phyloP scores from a whole-genome alignment of 768 basidiomycete species.

The Suillus bovinus region DNA sequence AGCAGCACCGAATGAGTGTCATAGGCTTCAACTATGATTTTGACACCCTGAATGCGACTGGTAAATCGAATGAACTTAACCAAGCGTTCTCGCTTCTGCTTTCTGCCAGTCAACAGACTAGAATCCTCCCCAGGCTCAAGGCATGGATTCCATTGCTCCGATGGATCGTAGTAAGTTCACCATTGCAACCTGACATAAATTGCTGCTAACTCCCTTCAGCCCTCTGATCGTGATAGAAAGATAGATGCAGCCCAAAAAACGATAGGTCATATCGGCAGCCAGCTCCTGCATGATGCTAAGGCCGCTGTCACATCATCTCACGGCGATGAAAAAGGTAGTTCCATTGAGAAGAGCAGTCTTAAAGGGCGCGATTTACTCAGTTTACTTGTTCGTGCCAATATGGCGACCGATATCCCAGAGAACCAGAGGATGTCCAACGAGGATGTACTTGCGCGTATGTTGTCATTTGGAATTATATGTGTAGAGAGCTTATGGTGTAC shows the following conservation, averaged over 20 bases:
- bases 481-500: background rate
- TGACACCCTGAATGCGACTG: constrained; percentile 27
- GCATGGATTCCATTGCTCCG: constrained; percentile 38
- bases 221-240: constrained; percentile 17
- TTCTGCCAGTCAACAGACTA: constrained; percentile 8
- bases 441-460: constrained; percentile 59
- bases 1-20: background rate
- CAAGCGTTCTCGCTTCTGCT: constrained; percentile 36
- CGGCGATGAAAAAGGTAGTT: constrained; percentile 25
- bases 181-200: background rate
- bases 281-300: constrained; percentile 54
- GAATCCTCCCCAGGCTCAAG: constrained; percentile 34
- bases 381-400: no score
- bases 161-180: constrained; percentile 38
- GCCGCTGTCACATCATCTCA: constrained; percentile 26
- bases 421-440: constrained; percentile 57
- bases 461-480: no score
- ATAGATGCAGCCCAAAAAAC: constrained; percentile 34
- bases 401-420: constrained; percentile 54
- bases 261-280: constrained; percentile 50
- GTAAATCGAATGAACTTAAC: constrained; percentile 31
- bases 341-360: constrained; percentile 36
- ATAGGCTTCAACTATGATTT: constrained; percentile 43
- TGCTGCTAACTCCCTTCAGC: constrained; percentile 17
- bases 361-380: no score